Evolutionary conservation across 169 alveolate species (phyloP).

Genomic region (Cardiosporidium cionae): DNA sequence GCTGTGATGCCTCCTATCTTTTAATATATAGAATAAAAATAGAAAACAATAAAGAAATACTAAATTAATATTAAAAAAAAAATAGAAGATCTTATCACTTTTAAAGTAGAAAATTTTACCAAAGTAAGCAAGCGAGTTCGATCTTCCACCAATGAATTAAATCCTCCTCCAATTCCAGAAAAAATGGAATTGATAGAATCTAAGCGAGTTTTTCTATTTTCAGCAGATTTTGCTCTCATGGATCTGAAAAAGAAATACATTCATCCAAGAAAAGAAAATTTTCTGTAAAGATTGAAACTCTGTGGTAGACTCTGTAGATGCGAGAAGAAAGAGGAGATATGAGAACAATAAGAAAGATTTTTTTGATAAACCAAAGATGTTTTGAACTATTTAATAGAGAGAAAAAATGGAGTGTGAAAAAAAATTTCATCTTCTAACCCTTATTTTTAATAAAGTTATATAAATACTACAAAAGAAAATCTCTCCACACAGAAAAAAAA

Average conservation of each 20-base stretch:
- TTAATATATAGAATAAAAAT: neutral
- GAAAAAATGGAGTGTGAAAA: too few relatives aligned
- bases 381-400: too few relatives aligned
- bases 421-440: too few relatives aligned
- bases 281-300: too few relatives aligned
- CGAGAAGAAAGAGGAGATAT: too few relatives aligned
- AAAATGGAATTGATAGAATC: slow-evolving; percentile 70
- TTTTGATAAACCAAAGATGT: too few relatives aligned
- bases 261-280: too few relatives aligned
- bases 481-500: too few relatives aligned
- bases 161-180: slow-evolving; percentile 60
- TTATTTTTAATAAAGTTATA: too few relatives aligned
- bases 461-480: too few relatives aligned
- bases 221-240: slow-evolving; percentile 72
- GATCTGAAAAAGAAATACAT: slow-evolving; percentile 37
- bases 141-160: slow-evolving; percentile 53
- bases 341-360: too few relatives aligned
- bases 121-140: slow-evolving; percentile 49
- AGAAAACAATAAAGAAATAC: neutral
- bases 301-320: too few relatives aligned
- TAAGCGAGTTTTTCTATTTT: slow-evolving; percentile 76
- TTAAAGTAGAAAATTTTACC: slow-evolving; percentile 5
- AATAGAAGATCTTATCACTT: neutral
- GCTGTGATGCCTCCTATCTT: slow-evolving; percentile 25
- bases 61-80: neutral